A percentile compares a stretch with the other conserved stretches of the same genome.
Evolutionary conservation across 495 filamentous ascomycete species (phyloP).

Genomic region (Aspergillus leporis): DNA sequence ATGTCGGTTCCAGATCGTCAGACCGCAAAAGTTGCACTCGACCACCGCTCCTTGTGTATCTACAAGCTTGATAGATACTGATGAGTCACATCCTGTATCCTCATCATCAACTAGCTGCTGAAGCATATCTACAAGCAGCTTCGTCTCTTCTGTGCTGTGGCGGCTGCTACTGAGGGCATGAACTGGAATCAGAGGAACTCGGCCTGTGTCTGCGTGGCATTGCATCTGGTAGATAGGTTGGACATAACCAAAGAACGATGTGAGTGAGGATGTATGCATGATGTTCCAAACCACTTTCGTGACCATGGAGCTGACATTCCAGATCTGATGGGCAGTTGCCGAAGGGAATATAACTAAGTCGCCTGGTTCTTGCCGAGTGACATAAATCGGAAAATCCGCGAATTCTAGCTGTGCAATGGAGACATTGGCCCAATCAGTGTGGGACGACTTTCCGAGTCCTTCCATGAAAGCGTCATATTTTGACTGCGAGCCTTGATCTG

Average conservation of each 20-base stretch:
- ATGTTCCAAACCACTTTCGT: conserved; percentile 29
- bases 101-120: conserved; percentile 20
- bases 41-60: conserved; percentile 26
- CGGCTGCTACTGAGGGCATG: conserved; percentile 12
- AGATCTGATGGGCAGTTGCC: conserved; percentile 26
- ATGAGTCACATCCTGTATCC: conserved; percentile 8
- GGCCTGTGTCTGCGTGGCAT: conserved; percentile 24
- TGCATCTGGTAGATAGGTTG: conserved; percentile 23
- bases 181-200: conserved; percentile 22
- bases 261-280: conserved; percentile 21
- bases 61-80: conserved; percentile 12
- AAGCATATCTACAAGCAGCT: conserved; percentile 13
- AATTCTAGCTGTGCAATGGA: conserved; percentile 12
- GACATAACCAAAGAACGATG: conserved; percentile 22
- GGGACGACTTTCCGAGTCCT: conserved; percentile 20
- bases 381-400: conserved; percentile 26
- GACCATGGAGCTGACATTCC: conserved; percentile 23
- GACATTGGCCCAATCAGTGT: conserved; percentile 27
- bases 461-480: conserved; percentile 26
- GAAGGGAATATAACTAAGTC: conserved; percentile 28
- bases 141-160: neutral
- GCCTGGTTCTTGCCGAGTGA: conserved; percentile 22
- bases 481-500: conserved; percentile 18
- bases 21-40: conserved; percentile 26
- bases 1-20: conserved; percentile 29